Evolutionary conservation across 78 protist species (phyloP), one percentile per base, ranked within the genome.

Genomic region (Emiliania huxleyi): DNA sequence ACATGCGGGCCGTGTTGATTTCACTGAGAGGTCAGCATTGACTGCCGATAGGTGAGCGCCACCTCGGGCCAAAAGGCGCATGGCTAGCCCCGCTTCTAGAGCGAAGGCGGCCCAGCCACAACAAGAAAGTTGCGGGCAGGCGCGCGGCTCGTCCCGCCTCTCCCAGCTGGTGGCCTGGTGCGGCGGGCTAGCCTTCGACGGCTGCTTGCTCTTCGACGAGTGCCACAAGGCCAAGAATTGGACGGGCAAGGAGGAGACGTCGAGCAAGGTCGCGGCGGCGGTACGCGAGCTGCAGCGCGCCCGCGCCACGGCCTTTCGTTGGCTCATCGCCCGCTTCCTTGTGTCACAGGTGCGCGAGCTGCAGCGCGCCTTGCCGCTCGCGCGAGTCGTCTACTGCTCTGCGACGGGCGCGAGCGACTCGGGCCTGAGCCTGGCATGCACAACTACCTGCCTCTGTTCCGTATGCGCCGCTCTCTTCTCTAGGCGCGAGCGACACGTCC

Each of bases 351-450:
- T 89, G 83, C 0, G 56, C 38, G 33, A 52, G 93, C 52, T 90
- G 44, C 93, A 90, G 93, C 73, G 73, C 48, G 22, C 6, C 2
- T 87, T 90, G 22, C 93, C 93, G 6, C 55, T 29, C 25, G 87
- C 87, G 43, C 85, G 93, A 15, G 93, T 90, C 23, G 85, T 90
- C 52, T 90, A 90, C 93, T 21, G 40, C 44, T 44, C 71, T 52
- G 62, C 62, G 62, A 52, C 62, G 29, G 62, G 19, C 8, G 93
- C 69, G 35, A 22, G 73, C 26, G 87, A 43, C 37, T n/a, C n/a
- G n/a, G n/a, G n/a, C n/a, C n/a, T n/a, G n/a, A n/a, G n/a, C n/a
- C n/a, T n/a, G n/a, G n/a, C n/a, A n/a, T n/a, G n/a, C n/a, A n/a
- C n/a, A n/a, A n/a, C n/a, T n/a, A n/a, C n/a, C n/a, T n/a, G n/a